Base-by-base conservation (phyloP, 1,284 basidiomycete species). In the Boletus calvinii region DNA sequence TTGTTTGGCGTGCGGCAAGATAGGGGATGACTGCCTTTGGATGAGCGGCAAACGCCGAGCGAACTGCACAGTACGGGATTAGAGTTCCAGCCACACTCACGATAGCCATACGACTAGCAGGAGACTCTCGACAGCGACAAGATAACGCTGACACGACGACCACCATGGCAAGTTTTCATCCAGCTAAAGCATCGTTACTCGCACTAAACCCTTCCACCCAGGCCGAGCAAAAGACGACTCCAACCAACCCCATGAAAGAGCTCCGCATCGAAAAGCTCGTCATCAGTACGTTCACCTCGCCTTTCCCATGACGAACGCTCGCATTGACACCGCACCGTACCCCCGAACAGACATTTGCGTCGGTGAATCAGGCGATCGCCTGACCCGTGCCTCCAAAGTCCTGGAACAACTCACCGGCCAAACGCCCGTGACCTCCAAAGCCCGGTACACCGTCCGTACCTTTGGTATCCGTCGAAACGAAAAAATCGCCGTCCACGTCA, bases 391-490 rank as follows among this genome's bases (percentile, higher is more conserved):
- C 57, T 94, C 96, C 74, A 99, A 99, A 80, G 96, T 99, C 63
- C 83, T 99, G 69, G 97, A 99, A 79, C 97, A 99, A 79, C 89
- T 99, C 60, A 99, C 96, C 64, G 97, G 96, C 70, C 96, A 99
- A 83, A 94, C 96, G 54, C 96, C 97, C 70, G 96, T 99, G 66
- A 98, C 96, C 67, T 97, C 94, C 75, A 99, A 98, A 85, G 96
- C 96, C 59, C 93, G 96, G 66, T 99, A 97, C 91, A 99, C 97
- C 68, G 94, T 99, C 76, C 94, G 96, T 70, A 92, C 92, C 54
- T 99, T 99, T 80, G 91, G 93, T 74, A 99, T 99, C 81, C 92
- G 97, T 74, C 92, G 96, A 81, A 99, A 99, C 84, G 97, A 99
- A 80, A 98, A 99, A 87, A 99, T 99, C 71, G 97, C 97, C 52